phyloP scores from a whole-genome alignment of 345 rosid species.

The Raphanus sativus region DNA sequence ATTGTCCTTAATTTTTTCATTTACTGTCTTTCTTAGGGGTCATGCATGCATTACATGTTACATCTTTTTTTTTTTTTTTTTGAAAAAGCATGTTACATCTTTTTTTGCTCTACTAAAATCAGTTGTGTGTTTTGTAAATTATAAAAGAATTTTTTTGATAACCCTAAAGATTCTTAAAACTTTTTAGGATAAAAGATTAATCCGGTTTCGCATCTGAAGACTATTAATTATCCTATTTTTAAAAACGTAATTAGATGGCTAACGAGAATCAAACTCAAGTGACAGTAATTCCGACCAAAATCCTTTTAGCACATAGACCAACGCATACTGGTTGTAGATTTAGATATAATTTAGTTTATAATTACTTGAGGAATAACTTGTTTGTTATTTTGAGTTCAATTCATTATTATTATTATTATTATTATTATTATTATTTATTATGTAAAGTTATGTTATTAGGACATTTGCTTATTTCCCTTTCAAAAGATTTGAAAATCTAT shows the following conservation, averaged over 20 bases:
- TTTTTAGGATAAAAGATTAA: no score
- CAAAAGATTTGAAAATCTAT: background rate
- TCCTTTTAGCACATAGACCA: no score
- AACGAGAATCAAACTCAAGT: no score
- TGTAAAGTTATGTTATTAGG: background rate
- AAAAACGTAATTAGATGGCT: no score
- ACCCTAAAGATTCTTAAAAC: no score
- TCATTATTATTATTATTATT: background rate
- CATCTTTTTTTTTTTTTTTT: background rate
- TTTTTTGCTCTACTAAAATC: background rate
- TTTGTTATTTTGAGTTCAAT: background rate
- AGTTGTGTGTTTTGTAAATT: background rate
- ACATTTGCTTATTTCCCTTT: background rate
- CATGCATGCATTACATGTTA: background rate
- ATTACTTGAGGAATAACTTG: background rate
- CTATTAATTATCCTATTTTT: no score
- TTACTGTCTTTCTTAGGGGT: constrained; percentile 5
- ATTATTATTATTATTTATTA: background rate
- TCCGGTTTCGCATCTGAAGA: no score
- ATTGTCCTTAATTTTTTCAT: constrained; percentile 21
- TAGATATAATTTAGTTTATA: no score
- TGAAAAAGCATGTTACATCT: background rate
- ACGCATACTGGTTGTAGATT: no score
- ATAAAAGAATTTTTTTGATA: no score
- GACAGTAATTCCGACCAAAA: no score